Percentiles rank a stretch among this genome's conserved stretches.
Conservation (phyloP, 129 eudicot genomes). For the Centaurea solstitialis region DNA sequence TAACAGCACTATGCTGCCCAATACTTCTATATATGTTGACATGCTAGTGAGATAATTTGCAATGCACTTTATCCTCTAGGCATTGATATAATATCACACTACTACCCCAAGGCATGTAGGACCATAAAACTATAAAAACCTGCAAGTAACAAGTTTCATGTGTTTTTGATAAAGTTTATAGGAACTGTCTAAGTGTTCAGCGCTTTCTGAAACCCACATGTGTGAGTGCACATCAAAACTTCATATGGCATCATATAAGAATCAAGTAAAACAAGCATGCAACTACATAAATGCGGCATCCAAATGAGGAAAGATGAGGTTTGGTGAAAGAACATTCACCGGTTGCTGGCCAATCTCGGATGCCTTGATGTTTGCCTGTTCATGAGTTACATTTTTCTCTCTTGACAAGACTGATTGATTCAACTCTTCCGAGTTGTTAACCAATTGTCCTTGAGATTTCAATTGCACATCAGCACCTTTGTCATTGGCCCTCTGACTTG, state of each 20-base stretch:
- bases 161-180: not conserved
- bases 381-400: conserved; percentile 52
- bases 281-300: conserved; percentile 27
- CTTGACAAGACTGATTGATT: conserved; percentile 47
- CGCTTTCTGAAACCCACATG: conserved; percentile 11
- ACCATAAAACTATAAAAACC: conserved; percentile 15
- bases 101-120: conserved; percentile 21
- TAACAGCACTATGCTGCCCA: conserved; percentile 11
- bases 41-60: conserved; percentile 13
- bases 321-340: conserved; percentile 46
- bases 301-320: conserved; percentile 15
- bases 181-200: not conserved
- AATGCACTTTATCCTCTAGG: conserved; percentile 14
- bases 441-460: conserved; percentile 48
- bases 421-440: conserved; percentile 41
- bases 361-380: conserved; percentile 48
- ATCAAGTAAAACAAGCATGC: conserved; percentile 24
- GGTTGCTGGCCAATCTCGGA: conserved; percentile 51
- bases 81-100: conserved; percentile 17
- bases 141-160: not conserved
- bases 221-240: conserved; percentile 8
- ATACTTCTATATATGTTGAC: conserved; percentile 3
- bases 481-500: conserved; percentile 46
- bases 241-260: conserved; percentile 13
- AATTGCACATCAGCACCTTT: conserved; percentile 39